Evolutionary conservation across 2,329 filamentous ascomycete species (phyloP).

Genomic region (Alternaria conjuncta): DNA sequence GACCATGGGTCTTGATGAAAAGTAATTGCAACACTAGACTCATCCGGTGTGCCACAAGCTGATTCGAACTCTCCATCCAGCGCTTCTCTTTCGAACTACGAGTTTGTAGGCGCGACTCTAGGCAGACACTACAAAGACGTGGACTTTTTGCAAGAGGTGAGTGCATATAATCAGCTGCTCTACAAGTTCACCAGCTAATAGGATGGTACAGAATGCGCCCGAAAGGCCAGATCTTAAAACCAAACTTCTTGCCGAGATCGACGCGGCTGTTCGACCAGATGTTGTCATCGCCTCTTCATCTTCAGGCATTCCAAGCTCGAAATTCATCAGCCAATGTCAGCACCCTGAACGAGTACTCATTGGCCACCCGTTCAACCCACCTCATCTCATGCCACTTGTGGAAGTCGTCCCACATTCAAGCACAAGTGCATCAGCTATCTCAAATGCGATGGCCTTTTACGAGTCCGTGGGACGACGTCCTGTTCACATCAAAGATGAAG

Average conservation of each 20-base stretch:
- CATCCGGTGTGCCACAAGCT: neutral
- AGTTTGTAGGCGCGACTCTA: neutral
- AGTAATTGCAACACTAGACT: neutral
- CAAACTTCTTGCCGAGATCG: constrained; percentile 46
- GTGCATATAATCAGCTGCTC: neutral
- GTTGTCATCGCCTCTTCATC: constrained; percentile 52
- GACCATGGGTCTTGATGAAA: neutral
- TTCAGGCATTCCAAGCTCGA: constrained; percentile 45
- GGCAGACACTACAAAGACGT: neutral
- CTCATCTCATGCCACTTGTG: constrained; percentile 57
- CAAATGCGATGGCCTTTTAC: constrained; percentile 50
- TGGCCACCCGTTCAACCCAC: constrained; percentile 59
- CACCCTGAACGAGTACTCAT: constrained; percentile 42
- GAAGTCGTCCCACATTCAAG: constrained; percentile 50
- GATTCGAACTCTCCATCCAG: neutral
- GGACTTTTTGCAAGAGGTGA: constrained; percentile 1
- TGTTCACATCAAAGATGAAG: constrained; percentile 40
- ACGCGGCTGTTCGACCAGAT: constrained; percentile 32
- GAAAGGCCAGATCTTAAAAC: constrained; percentile 52
- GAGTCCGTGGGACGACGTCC: constrained; percentile 50
- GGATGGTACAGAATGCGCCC: constrained; percentile 44
- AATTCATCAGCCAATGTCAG: constrained; percentile 34
- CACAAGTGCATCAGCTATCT: constrained; percentile 16
- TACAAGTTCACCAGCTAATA: neutral
- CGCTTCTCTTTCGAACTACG: neutral